phyloP scores from a whole-genome alignment of 2,329 filamentous ascomycete genomes.

The Coleophoma cylindrospora region DNA sequence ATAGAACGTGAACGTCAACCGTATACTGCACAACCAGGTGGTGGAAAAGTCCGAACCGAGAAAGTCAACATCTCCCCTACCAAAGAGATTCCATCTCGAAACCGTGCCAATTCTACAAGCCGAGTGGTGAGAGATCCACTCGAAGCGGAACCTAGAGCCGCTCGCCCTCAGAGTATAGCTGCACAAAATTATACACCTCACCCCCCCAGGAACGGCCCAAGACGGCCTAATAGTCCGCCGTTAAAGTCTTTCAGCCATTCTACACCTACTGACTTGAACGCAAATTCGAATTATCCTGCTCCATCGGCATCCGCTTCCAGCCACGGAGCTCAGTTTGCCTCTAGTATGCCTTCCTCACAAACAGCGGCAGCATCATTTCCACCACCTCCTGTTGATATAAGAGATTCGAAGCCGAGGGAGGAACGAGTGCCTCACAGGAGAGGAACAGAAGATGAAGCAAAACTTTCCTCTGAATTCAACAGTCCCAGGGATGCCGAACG shows the following conservation, averaged over 20 bases:
- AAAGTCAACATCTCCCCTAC: slow-evolving; percentile 11
- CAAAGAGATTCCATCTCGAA: slow-evolving; percentile 1
- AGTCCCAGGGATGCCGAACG: slow-evolving; percentile 2
- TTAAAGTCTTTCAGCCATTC: background rate
- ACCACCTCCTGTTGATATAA: slow-evolving; percentile 1
- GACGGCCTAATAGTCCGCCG: background rate
- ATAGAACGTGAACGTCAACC: slow-evolving; percentile 64
- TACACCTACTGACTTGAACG: background rate
- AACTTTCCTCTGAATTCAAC: background rate
- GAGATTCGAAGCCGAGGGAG: background rate
- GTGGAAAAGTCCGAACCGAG: slow-evolving; percentile 50
- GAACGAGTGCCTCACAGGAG: background rate
- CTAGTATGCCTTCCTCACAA: background rate
- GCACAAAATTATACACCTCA: background rate
- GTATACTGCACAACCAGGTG: slow-evolving; percentile 53
- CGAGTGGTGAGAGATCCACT: slow-evolving; percentile 2
- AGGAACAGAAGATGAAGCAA: background rate
- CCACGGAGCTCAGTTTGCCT: background rate
- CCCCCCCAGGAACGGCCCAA: background rate
- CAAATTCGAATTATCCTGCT: background rate
- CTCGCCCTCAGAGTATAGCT: slow-evolving; percentile 10
- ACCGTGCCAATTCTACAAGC: slow-evolving; percentile 20
- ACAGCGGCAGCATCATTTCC: background rate
- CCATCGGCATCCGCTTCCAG: background rate
- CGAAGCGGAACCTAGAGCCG: slow-evolving; percentile 5